phyloP scores from a whole-genome alignment of 78 protist species.

The slime mould (Dictyostelium discoideum) region DNA sequence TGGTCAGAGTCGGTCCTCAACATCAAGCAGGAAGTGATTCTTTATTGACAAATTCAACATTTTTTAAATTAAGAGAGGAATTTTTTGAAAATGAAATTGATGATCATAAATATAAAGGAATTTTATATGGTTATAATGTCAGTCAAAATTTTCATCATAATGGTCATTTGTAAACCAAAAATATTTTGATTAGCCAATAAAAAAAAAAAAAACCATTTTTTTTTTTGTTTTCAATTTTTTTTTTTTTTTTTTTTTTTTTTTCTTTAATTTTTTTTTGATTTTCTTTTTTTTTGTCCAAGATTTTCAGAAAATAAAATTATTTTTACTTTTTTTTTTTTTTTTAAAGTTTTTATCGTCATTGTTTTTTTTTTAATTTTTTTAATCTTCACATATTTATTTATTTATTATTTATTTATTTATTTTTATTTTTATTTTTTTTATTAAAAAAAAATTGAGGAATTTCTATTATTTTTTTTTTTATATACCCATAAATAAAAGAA shows the following conservation, averaged over 20 bases:
- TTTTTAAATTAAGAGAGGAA: constrained; percentile 91
- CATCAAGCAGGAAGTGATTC: constrained; percentile 99
- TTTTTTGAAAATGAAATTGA: constrained; percentile 93
- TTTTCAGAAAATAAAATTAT: no score
- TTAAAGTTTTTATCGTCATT: no score
- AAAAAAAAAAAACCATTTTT: not conserved
- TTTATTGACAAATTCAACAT: constrained; percentile 92
- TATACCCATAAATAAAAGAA: no score
- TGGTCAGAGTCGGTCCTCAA: constrained; percentile 94
- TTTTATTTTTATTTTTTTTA: not conserved
- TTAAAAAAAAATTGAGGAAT: no score
- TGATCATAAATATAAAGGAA: constrained; percentile 86
- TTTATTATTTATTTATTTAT: not conserved
- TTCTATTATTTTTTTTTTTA: no score
- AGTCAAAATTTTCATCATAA: not conserved
- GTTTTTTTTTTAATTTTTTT: no score
- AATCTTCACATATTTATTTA: no score
- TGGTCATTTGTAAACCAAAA: not conserved
- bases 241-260: no score
- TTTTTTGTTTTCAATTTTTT: no score
- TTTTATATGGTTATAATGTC: constrained; percentile 80
- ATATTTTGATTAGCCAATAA: not conserved
- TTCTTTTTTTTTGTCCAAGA: no score
- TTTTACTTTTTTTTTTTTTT: no score
- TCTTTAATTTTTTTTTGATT: no score